phyloP scores from a whole-genome alignment of 768 basidiomycete genomes.

The Coprinellus micaceus region DNA sequence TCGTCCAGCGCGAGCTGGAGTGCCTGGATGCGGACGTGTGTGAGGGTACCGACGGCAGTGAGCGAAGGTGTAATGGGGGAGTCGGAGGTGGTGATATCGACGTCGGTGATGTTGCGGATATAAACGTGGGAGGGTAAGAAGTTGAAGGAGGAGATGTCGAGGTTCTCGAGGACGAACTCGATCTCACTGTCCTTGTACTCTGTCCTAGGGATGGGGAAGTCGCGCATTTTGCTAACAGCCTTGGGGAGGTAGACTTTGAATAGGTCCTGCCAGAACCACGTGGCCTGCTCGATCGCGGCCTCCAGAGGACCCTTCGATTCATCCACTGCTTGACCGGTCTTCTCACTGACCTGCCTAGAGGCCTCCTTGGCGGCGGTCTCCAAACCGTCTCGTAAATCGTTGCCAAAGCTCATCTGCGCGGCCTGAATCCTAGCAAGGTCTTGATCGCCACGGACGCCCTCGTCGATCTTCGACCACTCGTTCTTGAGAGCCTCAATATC shows the following conservation, averaged over 20 bases:
- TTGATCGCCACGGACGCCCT: slow-evolving; percentile 44
- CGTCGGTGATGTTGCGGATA: slow-evolving; percentile 64
- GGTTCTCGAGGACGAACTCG: slow-evolving; percentile 73
- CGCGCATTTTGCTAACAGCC: slow-evolving; percentile 46
- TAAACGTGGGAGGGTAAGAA: slow-evolving; percentile 68
- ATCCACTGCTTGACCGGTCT: slow-evolving; percentile 6
- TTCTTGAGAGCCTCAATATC: slow-evolving; percentile 43
- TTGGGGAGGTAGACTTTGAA: slow-evolving; percentile 77
- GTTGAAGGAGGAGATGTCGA: slow-evolving; percentile 64
- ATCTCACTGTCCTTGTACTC: slow-evolving; percentile 67
- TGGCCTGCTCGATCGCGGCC: slow-evolving; percentile 54
- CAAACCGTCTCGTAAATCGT: slow-evolving; percentile 44
- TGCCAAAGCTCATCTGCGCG: slow-evolving; percentile 46
- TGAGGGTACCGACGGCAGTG: slow-evolving; percentile 59
- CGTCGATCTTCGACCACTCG: slow-evolving; percentile 43
- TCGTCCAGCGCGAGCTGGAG: slow-evolving; percentile 60
- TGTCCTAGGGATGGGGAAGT: slow-evolving; percentile 71
- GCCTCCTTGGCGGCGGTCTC: slow-evolving; percentile 24
- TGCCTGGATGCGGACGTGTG: slow-evolving; percentile 62
- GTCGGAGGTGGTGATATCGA: slow-evolving; percentile 42
- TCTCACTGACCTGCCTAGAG: neutral
- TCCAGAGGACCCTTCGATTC: slow-evolving; percentile 42
- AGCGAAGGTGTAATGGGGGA: slow-evolving; percentile 35
- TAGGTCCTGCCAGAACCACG: slow-evolving; percentile 80
- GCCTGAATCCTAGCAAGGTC: slow-evolving; percentile 45